These are phyloP conservation scores for Arthonia radiata DNA, from an alignment of 495 filamentous ascomycete genomes.

Conservation along the genomic window DNA sequence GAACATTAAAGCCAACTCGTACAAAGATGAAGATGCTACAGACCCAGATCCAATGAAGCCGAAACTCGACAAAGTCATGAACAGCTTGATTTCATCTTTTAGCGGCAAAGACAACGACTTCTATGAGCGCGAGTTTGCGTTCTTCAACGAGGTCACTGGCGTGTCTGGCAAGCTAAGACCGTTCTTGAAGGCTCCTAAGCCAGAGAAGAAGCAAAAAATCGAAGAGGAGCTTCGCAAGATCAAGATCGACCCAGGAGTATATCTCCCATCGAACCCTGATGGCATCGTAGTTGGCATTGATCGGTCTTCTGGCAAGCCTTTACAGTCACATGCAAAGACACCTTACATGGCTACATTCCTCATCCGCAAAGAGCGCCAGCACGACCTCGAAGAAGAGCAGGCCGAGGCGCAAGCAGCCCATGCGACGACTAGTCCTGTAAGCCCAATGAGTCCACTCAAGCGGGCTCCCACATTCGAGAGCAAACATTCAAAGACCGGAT, in stretches of 20 bases:
- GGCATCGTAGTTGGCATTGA: conserved; percentile 94
- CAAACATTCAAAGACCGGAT: too few relatives aligned
- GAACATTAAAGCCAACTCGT: conserved; percentile 99
- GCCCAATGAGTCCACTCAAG: too few relatives aligned
- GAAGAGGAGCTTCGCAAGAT: conserved; percentile 96
- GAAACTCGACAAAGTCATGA: conserved; percentile 73
- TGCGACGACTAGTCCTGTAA: neutral
- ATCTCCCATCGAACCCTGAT: conserved; percentile 90
- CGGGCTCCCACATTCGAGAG: too few relatives aligned
- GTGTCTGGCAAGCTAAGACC: conserved; percentile 91
- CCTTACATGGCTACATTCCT: conserved; percentile 98
- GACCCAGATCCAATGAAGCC: conserved; percentile 85
- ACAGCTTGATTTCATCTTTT: conserved; percentile 60
- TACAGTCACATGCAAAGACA: conserved; percentile 94
- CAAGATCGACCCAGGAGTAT: conserved; percentile 86
- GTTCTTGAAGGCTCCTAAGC: conserved; percentile 74
- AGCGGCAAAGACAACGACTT: conserved; percentile 52
- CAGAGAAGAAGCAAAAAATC: conserved; percentile 97
- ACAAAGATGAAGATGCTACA: conserved; percentile 78
- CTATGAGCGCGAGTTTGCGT: conserved; percentile 85
- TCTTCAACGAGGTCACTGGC: conserved; percentile 90
- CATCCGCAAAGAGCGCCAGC: conserved; percentile 50
- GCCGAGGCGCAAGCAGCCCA: conserved; percentile 12
- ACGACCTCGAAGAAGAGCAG: conserved; percentile 21
- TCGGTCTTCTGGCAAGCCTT: conserved; percentile 83